Percentiles rank a stretch among this genome's conserved stretches.
phyloP scores from a whole-genome alignment of 2,329 filamentous ascomycete genomes.

The Exophiala calicioides region DNA sequence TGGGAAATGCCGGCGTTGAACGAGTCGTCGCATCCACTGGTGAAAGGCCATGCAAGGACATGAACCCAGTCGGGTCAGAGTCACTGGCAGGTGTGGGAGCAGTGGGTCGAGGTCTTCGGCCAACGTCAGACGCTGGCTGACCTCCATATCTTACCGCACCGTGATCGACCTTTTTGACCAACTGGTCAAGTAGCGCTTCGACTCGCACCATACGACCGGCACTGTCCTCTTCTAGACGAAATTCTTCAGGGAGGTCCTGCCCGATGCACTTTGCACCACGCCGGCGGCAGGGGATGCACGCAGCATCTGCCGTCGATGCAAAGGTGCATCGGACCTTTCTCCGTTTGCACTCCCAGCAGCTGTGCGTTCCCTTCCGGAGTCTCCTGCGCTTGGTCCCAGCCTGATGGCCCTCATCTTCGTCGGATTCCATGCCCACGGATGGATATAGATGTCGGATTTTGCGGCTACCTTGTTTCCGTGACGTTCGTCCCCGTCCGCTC shows the following conservation, averaged over 20 bases:
- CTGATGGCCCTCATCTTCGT: too few species aligned
- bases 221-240: not conserved
- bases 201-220: not conserved
- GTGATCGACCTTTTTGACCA: not conserved
- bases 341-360: slow-evolving; percentile 62
- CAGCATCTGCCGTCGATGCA: slow-evolving; percentile 37
- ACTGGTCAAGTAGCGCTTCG: not conserved
- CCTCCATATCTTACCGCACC: not conserved
- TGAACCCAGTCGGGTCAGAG: too few species aligned
- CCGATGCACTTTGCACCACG: slow-evolving; percentile 40
- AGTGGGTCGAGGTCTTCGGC: not conserved
- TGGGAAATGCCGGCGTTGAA: too few species aligned
- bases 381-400: slow-evolving; percentile 48
- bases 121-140: not conserved
- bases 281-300: slow-evolving; percentile 51
- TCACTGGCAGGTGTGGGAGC: not conserved
- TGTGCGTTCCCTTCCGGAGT: slow-evolving; percentile 57
- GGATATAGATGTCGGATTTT: too few species aligned
- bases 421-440: too few species aligned
- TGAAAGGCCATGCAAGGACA: too few species aligned
- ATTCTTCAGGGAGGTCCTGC: slow-evolving; percentile 19
- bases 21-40: too few species aligned
- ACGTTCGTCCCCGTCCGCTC: too few species aligned
- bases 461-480: too few species aligned
- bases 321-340: slow-evolving; percentile 57